Evolutionary conservation across 345 rosid species (phyloP).

Genomic region (Linum usitatissimum): DNA sequence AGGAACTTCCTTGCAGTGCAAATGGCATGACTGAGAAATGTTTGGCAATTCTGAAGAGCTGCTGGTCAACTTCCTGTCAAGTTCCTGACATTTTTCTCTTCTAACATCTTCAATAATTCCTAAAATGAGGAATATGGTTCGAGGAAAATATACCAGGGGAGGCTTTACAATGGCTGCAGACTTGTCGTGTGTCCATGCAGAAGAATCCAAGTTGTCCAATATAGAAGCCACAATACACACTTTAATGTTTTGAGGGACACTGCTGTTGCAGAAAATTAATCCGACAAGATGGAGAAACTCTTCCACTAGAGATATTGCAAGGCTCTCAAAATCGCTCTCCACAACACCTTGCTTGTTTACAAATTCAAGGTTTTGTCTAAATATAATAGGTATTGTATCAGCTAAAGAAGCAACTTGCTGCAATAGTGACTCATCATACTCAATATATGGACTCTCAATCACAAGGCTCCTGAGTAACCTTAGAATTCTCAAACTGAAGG

Average conservation of each 20-base stretch:
- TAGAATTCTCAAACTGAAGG: conserved; percentile 59
- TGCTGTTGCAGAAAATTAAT: conserved; percentile 50
- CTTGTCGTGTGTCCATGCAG: conserved; percentile 59
- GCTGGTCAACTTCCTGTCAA: conserved; percentile 27
- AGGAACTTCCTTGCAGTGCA: conserved; percentile 45
- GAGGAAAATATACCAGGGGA: conserved; percentile 77
- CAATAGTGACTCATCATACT: conserved; percentile 47
- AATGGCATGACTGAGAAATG: conserved; percentile 40
- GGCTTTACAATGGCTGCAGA: conserved; percentile 39
- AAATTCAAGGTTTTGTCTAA: conserved; percentile 51
- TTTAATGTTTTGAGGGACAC: conserved; percentile 51
- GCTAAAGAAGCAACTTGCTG: conserved; percentile 58
- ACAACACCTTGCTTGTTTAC: conserved; percentile 34
- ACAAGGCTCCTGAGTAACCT: conserved; percentile 62
- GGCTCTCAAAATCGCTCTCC: conserved; percentile 69
- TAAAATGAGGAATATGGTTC: conserved; percentile 41
- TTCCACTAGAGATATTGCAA: conserved; percentile 53
- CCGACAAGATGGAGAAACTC: conserved; percentile 76
- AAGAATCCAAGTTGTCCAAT: conserved; percentile 55
- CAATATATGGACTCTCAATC: conserved; percentile 49
- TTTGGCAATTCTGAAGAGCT: conserved; percentile 20
- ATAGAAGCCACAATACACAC: conserved; percentile 63
- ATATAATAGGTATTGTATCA: conserved; percentile 49
- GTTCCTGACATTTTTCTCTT: conserved; percentile 38
- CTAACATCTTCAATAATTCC: conserved; percentile 71